These are phyloP conservation scores for Solanum peruvianum DNA, from an alignment of 257 asterid genomes.

Conservation along the genomic window DNA sequence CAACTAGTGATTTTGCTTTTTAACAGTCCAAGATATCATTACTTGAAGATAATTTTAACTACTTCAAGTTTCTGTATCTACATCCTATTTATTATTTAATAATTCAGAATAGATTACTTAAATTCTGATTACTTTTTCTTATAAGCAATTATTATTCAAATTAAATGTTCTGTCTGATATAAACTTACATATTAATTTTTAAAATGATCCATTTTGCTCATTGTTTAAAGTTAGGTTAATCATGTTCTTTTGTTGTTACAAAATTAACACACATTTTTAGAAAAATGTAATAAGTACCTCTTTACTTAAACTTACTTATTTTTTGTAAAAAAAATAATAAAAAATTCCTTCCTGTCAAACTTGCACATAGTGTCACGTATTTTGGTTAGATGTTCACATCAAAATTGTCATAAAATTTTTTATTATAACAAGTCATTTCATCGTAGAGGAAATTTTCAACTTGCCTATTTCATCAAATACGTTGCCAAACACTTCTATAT, in stretches of 20 bases:
- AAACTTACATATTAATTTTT: not conserved
- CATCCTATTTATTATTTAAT: not conserved
- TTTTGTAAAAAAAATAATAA: too few species aligned
- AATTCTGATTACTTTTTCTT: not conserved
- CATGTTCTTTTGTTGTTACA: not conserved
- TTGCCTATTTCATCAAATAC: not conserved
- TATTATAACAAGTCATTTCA: not conserved
- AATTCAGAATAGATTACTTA: not conserved
- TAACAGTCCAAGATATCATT: not conserved
- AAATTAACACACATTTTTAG: not conserved
- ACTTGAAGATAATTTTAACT: not conserved
- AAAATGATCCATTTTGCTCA: not conserved
- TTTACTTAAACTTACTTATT: not conserved
- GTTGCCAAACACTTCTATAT: not conserved
- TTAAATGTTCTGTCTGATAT: not conserved
- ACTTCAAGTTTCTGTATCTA: not conserved
- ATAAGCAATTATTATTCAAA: too few species aligned
- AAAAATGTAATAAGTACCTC: not conserved
- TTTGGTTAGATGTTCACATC: not conserved
- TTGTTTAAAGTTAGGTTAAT: not conserved
- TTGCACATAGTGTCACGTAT: not conserved
- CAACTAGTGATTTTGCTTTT: not conserved
- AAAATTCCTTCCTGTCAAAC: not conserved
- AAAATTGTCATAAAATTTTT: not conserved
- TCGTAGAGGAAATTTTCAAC: not conserved